These are phyloP conservation scores for Fusarium bulbicola DNA, from an alignment of 2,329 filamentous ascomycete species.

Conservation along the genomic window DNA sequence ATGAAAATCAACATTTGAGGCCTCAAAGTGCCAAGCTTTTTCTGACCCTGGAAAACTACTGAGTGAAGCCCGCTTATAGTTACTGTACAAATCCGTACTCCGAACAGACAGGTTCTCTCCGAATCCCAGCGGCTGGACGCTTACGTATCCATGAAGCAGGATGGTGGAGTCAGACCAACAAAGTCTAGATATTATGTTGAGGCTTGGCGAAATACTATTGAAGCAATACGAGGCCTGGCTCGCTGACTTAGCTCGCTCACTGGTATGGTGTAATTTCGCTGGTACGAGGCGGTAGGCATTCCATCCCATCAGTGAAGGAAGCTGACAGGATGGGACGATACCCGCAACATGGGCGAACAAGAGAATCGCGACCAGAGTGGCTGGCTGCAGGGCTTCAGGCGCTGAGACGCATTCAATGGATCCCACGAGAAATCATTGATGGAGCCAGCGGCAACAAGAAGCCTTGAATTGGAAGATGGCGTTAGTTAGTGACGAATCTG, in stretches of 20 bases:
- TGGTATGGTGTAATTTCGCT: slow-evolving; percentile 22
- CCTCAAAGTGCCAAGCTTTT: slow-evolving; percentile 23
- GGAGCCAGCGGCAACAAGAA: slow-evolving; percentile 17
- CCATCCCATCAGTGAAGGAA: slow-evolving; percentile 15
- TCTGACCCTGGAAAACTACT: slow-evolving; percentile 6
- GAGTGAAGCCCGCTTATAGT: slow-evolving; percentile 10
- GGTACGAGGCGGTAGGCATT: slow-evolving; percentile 1
- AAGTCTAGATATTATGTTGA: slow-evolving; percentile 17
- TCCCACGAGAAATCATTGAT: slow-evolving; percentile 10
- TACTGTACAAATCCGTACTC: not conserved
- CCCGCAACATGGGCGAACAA: slow-evolving; percentile 25
- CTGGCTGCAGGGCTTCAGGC: slow-evolving; percentile 3
- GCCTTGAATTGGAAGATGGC: slow-evolving; percentile 25
- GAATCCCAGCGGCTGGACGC: slow-evolving; percentile 11
- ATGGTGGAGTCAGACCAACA: slow-evolving; percentile 23
- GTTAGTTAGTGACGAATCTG: slow-evolving; percentile 36
- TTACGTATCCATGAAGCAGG: slow-evolving; percentile 17
- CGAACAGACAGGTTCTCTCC: not conserved
- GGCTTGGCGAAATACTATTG: slow-evolving; percentile 26
- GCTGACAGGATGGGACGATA: not conserved
- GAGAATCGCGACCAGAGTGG: slow-evolving; percentile 7
- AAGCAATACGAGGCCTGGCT: slow-evolving; percentile 28
- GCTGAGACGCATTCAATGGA: slow-evolving; percentile 8
- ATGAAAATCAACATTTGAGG: not conserved
- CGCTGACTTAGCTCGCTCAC: slow-evolving; percentile 6